phyloP scores from a whole-genome alignment of 805 yeast species.

The Sungouiella blattae region DNA sequence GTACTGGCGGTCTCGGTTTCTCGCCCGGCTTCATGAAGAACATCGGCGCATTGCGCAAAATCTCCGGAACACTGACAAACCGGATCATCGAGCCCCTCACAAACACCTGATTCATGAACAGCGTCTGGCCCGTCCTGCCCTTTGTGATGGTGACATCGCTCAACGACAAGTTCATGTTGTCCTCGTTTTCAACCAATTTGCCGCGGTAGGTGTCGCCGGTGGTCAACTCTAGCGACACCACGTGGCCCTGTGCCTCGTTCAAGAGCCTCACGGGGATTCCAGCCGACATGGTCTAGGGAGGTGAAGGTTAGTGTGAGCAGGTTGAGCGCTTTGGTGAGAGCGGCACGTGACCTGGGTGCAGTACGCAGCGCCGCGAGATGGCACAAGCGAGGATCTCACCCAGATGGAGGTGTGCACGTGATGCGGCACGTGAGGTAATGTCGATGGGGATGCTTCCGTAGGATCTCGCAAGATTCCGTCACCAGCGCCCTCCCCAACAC shows the following conservation, averaged over 20 bases:
- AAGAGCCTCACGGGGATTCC: constrained; percentile 84
- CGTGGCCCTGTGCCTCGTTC: constrained; percentile 87
- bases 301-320: not conserved
- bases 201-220: constrained; percentile 90
- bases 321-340: too few species aligned
- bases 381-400: too few species aligned
- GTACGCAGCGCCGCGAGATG: too few species aligned
- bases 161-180: constrained; percentile 89
- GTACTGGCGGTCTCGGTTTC: constrained; percentile 69
- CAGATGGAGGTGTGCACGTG: too few species aligned
- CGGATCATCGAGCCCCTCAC: constrained; percentile 89
- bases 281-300: constrained; percentile 48
- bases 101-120: constrained; percentile 79
- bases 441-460: too few species aligned
- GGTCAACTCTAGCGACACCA: constrained; percentile 74
- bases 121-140: constrained; percentile 59
- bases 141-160: constrained; percentile 78
- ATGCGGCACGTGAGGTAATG: too few species aligned
- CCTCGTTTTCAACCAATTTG: constrained; percentile 80
- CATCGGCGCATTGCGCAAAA: constrained; percentile 85
- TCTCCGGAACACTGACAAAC: constrained; percentile 83
- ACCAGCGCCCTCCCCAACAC: too few species aligned
- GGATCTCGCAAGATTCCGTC: too few species aligned
- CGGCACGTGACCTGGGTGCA: too few species aligned
- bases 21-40: constrained; percentile 56